Base-by-base conservation (phyloP, 2,329 filamentous ascomycete species). In the Tolypocladium sp. region DNA sequence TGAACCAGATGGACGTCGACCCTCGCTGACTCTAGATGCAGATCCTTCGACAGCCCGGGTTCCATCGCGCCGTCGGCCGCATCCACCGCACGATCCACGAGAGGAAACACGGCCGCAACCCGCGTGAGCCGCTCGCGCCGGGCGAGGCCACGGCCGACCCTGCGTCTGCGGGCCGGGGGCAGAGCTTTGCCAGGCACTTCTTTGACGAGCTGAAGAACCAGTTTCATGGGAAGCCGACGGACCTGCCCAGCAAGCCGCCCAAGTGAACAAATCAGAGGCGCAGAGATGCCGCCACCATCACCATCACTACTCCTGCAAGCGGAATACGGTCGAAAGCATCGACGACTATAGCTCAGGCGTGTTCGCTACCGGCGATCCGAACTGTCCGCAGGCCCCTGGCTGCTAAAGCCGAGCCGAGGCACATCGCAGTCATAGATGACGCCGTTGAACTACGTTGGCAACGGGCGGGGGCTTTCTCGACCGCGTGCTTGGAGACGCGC, bases 61-160 rank as follows among this genome's bases (percentile, higher is more conserved):
- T 83, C 65, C 81, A 83, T 62, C 76, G 76, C 61, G 75, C 74
- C 4, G 81, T 84, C 44, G 77, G 78, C 9, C 73, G 76, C n/a
- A 79, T 84, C 40, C 81, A 84, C 60, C 74, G 75, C 17, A 72
- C 68, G 4, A 74, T 84, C 42, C 69, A 84, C 64, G 79, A 83
- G 61, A 67, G 70, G 22, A 73, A 75, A 52, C 63, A 83, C 61
- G 81, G 81, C 12, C 75, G 78, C 30, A 73, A 80, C 57, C 80
- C 81, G 0, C 71, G 76, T 62, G 78, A 82, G 56, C 81, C 81
- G 8, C 62, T 83, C 12, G 73, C 75, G 0, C 79, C 74, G 1
- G 82, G 81, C 52, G 78, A 84, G 65, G 81, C 81, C 2, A 82
- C 63, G 70, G 71, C 71, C 44, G 69, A 79, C 22, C 73, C 72